phyloP scores from a whole-genome alignment of 1,284 basidiomycete genomes.

The Leccinum fallax region DNA sequence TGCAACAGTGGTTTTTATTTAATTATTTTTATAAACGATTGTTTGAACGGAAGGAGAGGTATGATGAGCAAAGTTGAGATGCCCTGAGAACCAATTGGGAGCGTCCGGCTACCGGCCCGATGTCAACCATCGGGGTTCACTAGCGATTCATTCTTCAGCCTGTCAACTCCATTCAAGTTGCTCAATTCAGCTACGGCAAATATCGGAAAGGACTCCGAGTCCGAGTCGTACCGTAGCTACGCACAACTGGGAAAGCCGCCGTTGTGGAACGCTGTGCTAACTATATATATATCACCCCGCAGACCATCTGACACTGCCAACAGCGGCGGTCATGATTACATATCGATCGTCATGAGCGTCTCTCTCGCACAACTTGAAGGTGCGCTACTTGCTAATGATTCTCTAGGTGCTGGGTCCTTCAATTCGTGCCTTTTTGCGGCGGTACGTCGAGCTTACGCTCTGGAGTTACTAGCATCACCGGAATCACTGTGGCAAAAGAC shows the following conservation, averaged over 20 bases:
- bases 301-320: background rate
- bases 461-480: conserved; percentile 36
- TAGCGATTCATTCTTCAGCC: background rate
- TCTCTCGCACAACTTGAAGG: background rate
- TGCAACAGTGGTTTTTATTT: background rate
- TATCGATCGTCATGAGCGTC: background rate
- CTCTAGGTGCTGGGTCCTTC: conserved; percentile 35
- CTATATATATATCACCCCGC: conserved; percentile 2
- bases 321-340: background rate
- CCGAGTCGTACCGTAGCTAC: background rate
- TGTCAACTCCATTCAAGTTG: background rate
- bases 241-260: background rate
- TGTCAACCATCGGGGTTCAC: background rate
- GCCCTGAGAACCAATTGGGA: background rate
- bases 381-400: background rate
- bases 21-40: background rate
- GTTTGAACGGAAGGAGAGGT: background rate
- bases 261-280: conserved; percentile 2
- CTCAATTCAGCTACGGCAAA: background rate
- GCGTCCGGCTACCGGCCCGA: background rate
- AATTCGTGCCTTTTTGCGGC: background rate
- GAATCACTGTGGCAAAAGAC: conserved; percentile 41
- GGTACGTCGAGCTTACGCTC: background rate
- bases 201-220: background rate
- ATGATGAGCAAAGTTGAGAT: background rate